Evolutionary conservation across 2,329 filamentous ascomycete genomes (phyloP).

Genomic region (Penicillium griseofulvum): DNA sequence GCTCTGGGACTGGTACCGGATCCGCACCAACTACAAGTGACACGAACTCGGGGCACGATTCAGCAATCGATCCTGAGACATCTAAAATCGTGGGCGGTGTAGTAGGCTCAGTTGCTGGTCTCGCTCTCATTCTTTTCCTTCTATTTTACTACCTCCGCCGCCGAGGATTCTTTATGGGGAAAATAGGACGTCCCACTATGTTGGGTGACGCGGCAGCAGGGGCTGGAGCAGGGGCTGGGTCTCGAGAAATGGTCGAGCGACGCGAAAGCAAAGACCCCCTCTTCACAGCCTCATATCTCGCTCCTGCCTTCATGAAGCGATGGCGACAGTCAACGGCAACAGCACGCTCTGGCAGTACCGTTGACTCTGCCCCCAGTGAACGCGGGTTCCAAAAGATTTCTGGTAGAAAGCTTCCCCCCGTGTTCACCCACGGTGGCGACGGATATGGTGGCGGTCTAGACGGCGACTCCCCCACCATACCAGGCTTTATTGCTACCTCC

Average conservation of each 20-base stretch:
- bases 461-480: conserved; percentile 31
- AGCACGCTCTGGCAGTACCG: conserved; percentile 34
- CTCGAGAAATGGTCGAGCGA: conserved; percentile 36
- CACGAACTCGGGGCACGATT: conserved; percentile 14
- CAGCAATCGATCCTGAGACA: conserved; percentile 38
- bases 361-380: conserved; percentile 39
- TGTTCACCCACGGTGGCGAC: conserved; percentile 48
- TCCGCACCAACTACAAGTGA: conserved; percentile 12
- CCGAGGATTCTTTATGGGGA: conserved; percentile 46
- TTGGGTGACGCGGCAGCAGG: conserved; percentile 19
- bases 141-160: conserved; percentile 44
- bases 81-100: conserved; percentile 60
- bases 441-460: conserved; percentile 42
- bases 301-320: conserved; percentile 41
- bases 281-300: conserved; percentile 39
- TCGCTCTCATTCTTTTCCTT: conserved; percentile 49
- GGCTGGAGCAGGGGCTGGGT: conserved; percentile 9
- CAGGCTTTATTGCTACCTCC: conserved; percentile 25
- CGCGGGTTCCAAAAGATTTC: conserved; percentile 51
- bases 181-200: conserved; percentile 24
- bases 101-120: conserved; percentile 61
- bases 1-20: conserved; percentile 4
- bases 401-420: conserved; percentile 48
- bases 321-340: conserved; percentile 41
- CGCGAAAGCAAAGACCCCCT: conserved; percentile 40